A percentile compares a stretch with the other conserved stretches of the same genome.
Conservation (phyloP, 129 eudicot species). For the Pulicaria dysenterica region DNA sequence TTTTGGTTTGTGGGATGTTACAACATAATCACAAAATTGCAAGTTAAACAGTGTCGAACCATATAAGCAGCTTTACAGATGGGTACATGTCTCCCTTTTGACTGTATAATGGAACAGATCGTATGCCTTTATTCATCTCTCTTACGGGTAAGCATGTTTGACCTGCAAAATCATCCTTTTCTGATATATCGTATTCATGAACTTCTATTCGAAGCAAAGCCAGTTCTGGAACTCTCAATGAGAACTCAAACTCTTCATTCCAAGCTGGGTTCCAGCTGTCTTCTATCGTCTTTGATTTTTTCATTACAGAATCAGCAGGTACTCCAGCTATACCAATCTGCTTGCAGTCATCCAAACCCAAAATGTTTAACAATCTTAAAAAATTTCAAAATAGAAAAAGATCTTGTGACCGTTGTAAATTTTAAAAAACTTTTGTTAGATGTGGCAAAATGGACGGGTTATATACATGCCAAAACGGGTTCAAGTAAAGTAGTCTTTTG, state of each 20-base stretch:
- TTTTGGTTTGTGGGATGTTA: background rate
- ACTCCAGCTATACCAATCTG: slow-evolving; percentile 93
- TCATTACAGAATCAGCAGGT: slow-evolving; percentile 61
- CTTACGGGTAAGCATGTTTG: slow-evolving; percentile 81
- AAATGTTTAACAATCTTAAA: background rate
- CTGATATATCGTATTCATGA: slow-evolving; percentile 76
- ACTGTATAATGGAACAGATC: slow-evolving; percentile 67
- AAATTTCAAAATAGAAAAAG: background rate
- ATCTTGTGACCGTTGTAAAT: too few species aligned
- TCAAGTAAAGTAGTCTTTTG: background rate
- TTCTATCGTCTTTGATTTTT: slow-evolving; percentile 69
- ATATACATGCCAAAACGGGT: background rate
- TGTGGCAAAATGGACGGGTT: background rate
- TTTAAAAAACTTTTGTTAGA: too few species aligned
- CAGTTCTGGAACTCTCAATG: slow-evolving; percentile 74
- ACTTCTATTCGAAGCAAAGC: slow-evolving; percentile 84
- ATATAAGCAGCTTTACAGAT: slow-evolving; percentile 74
- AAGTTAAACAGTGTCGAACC: slow-evolving; percentile 47
- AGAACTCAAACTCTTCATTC: slow-evolving; percentile 79
- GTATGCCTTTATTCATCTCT: slow-evolving; percentile 66
- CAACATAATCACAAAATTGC: background rate
- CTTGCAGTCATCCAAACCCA: slow-evolving; percentile 3
- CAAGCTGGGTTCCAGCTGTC: slow-evolving; percentile 88
- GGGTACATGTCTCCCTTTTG: slow-evolving; percentile 56
- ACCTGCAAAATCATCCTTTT: slow-evolving; percentile 87